Base-by-base conservation (phyloP, 345 rosid species). In the Dipteronia dyeriana region DNA sequence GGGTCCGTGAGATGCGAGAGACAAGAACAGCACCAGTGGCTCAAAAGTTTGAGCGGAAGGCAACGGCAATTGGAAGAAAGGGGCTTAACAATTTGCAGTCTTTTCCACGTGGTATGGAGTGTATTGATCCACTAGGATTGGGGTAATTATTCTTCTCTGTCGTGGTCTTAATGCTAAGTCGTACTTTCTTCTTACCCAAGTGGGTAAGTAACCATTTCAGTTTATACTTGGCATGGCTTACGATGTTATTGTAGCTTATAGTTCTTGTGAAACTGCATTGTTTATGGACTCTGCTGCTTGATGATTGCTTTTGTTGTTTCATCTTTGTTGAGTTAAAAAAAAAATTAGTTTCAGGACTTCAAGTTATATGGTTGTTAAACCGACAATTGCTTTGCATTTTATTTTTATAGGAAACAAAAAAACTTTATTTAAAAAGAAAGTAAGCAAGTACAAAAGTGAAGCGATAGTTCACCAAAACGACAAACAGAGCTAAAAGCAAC, bases 1-100 rank as follows among this genome's bases (percentile, higher is more conserved):
- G 97, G 69, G 97, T 96, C 77, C 98, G 98, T 66, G 98, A 90
- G 49, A 96, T 96, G 99, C 85, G 98, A 80, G 98, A 96, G 82
- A 80, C 92, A 23, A 90, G 97, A 84, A 89, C 95, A 9, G 93
- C 90, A 41, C 97, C 97, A 0, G 90, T 83, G 82, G 90, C 91
- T 61, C 92, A 87, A 75, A 96, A 92, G 80, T 83, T 79, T 75
- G 99, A 92, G 73, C 78, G 79, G 74, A 90, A 86, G 74, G 89
- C 86, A 57, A 68, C 99, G 3, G 86, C 79, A 56, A 20, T 81
- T 29, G 87, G 82, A 65, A 80, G 80, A 73, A 83, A 78, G 74
- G 93, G 80, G 74, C 90, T 94, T 16, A 91, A 82, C 70, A 88
- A 38, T 85, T 82, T 92, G 83, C 93, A 88, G 79, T 94, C 99